Evolutionary conservation across 2,329 filamentous ascomycete genomes (phyloP).

Genomic region (Calonectria ilicicola): DNA sequence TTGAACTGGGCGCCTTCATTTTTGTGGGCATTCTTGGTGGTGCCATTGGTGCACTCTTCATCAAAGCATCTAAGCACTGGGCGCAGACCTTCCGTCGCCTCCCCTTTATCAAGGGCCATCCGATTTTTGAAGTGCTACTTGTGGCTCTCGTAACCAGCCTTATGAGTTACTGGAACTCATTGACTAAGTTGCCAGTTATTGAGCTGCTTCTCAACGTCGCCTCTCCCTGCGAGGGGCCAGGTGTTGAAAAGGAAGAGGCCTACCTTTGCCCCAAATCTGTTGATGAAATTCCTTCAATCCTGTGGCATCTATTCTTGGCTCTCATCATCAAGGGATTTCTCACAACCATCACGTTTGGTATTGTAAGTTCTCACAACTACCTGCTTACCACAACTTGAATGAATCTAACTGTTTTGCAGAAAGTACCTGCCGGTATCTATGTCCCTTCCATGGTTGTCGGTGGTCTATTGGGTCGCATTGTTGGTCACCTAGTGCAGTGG

Average conservation of each 20-base stretch:
- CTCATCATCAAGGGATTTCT: conserved; percentile 92
- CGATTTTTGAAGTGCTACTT: conserved; percentile 87
- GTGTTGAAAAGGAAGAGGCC: conserved; percentile 70
- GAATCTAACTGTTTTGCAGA: conserved; percentile 58
- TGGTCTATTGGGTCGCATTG: conserved; percentile 87
- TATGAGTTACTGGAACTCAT: conserved; percentile 91
- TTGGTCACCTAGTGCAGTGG: conserved; percentile 89
- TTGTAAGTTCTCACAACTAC: conserved; percentile 62
- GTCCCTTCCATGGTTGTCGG: conserved; percentile 99
- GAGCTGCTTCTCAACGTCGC: conserved; percentile 92
- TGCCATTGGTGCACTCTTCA: conserved; percentile 88
- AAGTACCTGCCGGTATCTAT: conserved; percentile 96
- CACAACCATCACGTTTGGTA: conserved; percentile 92
- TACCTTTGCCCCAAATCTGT: conserved; percentile 80
- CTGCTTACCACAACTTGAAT: too few relatives aligned
- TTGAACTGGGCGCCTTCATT: conserved; percentile 88
- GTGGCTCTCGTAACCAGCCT: conserved; percentile 88
- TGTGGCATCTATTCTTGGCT: conserved; percentile 78
- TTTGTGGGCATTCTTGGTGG: conserved; percentile 89
- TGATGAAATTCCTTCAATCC: conserved; percentile 82
- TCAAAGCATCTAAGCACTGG: conserved; percentile 94
- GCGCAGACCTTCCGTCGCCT: conserved; percentile 89
- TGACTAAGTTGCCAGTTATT: conserved; percentile 89
- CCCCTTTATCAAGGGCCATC: conserved; percentile 81
- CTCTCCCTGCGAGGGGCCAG: conserved; percentile 83